Conservation (phyloP, 306 rosid species). For the Fragaria iinumae region DNA sequence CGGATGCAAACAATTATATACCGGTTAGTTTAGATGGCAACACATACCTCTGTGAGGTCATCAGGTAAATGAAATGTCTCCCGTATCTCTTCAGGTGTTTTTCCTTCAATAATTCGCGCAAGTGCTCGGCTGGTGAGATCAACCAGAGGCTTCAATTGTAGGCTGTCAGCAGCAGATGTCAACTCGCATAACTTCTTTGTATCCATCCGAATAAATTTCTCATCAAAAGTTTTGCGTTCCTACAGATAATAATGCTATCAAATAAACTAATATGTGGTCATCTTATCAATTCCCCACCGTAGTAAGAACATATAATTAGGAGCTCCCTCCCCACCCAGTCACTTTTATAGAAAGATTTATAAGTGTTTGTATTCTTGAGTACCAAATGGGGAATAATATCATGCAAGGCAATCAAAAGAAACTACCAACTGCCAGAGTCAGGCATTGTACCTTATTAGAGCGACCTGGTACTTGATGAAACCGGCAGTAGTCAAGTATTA, state of each 20-base stretch:
- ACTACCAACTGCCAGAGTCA: slow-evolving; percentile 16
- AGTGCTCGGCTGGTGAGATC: slow-evolving; percentile 89
- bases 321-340: not conserved
- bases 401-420: slow-evolving; percentile 7
- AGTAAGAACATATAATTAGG: slow-evolving; percentile 7
- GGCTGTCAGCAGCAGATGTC: slow-evolving; percentile 90
- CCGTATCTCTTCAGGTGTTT: slow-evolving; percentile 86
- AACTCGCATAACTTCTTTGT: slow-evolving; percentile 80
- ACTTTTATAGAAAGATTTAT: not conserved
- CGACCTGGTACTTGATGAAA: slow-evolving; percentile 83
- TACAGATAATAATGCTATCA: slow-evolving; percentile 35
- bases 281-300: slow-evolving; percentile 22
- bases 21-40: slow-evolving; percentile 16
- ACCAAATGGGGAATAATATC: not conserved
- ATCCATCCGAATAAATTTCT: slow-evolving; percentile 70
- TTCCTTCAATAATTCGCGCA: slow-evolving; percentile 92
- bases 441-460: slow-evolving; percentile 68
- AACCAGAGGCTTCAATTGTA: slow-evolving; percentile 86
- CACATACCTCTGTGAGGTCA: slow-evolving; percentile 83
- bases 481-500: slow-evolving; percentile 80
- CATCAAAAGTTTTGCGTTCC: slow-evolving; percentile 78
- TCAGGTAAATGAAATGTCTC: slow-evolving; percentile 91
- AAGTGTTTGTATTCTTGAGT: not conserved
- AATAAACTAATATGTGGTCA: slow-evolving; percentile 26
- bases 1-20: slow-evolving; percentile 12